Evolutionary conservation across 176 grass and related monocot genomes (phyloP).

Genomic region (Raddia guianensis): DNA sequence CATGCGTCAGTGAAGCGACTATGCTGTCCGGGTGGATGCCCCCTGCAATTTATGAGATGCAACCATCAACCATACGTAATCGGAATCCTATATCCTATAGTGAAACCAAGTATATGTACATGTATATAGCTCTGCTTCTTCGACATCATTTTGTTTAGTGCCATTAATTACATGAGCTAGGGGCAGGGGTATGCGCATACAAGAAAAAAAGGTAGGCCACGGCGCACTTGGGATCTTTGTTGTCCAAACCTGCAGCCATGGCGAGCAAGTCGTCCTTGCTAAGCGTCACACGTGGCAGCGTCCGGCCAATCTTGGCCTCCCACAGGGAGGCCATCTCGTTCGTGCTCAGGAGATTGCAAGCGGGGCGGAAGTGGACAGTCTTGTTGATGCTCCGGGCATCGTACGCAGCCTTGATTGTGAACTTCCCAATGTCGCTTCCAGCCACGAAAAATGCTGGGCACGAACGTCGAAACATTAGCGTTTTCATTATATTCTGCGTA

Average conservation of each 20-base stretch:
- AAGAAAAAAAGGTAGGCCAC: background rate
- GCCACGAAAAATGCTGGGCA: conserved; percentile 70
- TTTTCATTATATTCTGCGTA: background rate
- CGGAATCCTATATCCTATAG: background rate
- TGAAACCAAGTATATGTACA: background rate
- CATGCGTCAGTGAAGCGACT: conserved; percentile 76
- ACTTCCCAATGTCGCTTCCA: conserved; percentile 73
- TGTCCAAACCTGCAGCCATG: conserved; percentile 56
- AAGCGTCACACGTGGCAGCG: conserved; percentile 53
- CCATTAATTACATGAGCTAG: background rate
- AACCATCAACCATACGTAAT: background rate
- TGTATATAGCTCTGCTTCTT: background rate
- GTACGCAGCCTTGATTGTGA: conserved; percentile 67
- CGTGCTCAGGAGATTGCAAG: conserved; percentile 55
- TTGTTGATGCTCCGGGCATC: conserved; percentile 61
- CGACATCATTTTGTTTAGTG: background rate
- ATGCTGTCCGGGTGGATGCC: conserved; percentile 66
- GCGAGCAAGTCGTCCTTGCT: conserved; percentile 55
- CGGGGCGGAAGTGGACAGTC: conserved; percentile 66
- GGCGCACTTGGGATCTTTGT: background rate
- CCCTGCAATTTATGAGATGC: conserved; percentile 48
- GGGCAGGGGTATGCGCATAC: background rate
- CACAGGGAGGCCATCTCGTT: conserved; percentile 81
- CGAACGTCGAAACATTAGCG: background rate
- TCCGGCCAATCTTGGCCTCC: conserved; percentile 73